A percentile compares a stretch with the other conserved stretches of the same genome.
These are phyloP conservation scores for Pythium grandisporangium DNA, from an alignment of 352 stramenopile species.

Conservation along the genomic window DNA sequence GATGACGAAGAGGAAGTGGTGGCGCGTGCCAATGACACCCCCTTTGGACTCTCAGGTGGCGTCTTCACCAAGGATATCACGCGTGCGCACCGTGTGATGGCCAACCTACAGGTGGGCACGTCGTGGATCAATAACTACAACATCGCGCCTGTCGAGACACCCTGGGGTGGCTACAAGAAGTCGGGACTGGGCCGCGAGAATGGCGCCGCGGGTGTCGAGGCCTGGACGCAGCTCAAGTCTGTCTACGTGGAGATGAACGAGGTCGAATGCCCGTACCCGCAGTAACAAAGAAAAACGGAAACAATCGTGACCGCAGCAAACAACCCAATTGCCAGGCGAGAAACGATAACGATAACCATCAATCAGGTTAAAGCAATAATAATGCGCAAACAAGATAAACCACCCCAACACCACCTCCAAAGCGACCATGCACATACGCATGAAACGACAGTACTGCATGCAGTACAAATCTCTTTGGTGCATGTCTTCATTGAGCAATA, in stretches of 20 bases:
- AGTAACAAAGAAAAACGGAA: slow-evolving; percentile 10
- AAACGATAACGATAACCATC: too few relatives aligned
- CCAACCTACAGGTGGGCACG: slow-evolving; percentile 63
- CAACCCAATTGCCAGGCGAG: too few relatives aligned
- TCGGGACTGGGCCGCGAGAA: slow-evolving; percentile 91
- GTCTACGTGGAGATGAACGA: slow-evolving; percentile 83
- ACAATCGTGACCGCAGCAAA: too few relatives aligned
- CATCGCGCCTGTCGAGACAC: slow-evolving; percentile 70
- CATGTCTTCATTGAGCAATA: too few relatives aligned
- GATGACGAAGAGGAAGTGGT: slow-evolving; percentile 71
- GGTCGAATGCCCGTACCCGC: slow-evolving; percentile 60
- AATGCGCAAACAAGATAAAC: too few relatives aligned
- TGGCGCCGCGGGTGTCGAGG: slow-evolving; percentile 68
- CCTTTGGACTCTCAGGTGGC: slow-evolving; percentile 71
- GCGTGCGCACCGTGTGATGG: slow-evolving; percentile 66
- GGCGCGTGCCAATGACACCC: slow-evolving; percentile 67
- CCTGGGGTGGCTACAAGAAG: slow-evolving; percentile 89
- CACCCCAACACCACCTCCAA: too few relatives aligned
- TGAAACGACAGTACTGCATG: too few relatives aligned
- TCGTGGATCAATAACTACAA: slow-evolving; percentile 91
- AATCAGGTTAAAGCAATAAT: too few relatives aligned
- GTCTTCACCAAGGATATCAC: slow-evolving; percentile 83
- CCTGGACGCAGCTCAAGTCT: slow-evolving; percentile 89
- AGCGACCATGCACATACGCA: too few relatives aligned
- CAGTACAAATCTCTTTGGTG: too few relatives aligned